Percentiles rank a stretch among this genome's conserved stretches.
phyloP scores from a whole-genome alignment of 129 eudicot species.

The Centrapalus pauciflorus region DNA sequence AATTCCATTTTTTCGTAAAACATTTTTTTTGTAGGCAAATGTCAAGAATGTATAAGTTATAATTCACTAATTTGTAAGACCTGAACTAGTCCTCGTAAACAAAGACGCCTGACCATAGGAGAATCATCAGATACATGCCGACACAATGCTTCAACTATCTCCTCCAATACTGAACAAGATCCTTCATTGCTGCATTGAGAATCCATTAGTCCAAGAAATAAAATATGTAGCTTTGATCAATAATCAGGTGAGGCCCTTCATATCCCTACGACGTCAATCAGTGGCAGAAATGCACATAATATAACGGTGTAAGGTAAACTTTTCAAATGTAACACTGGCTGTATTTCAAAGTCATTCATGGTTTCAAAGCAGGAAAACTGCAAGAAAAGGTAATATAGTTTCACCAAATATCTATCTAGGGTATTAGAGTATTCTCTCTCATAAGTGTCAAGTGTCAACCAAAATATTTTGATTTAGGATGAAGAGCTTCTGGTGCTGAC shows the following conservation, averaged over 20 bases:
- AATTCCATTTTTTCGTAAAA: background rate
- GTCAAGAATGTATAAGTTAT: conserved; percentile 1
- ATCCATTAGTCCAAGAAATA: background rate
- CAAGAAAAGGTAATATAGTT: too few species aligned
- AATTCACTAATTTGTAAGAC: conserved; percentile 32
- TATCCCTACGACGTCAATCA: background rate
- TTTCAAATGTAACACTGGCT: background rate
- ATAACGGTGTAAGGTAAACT: background rate
- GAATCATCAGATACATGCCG: conserved; percentile 95
- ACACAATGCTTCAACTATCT: conserved; percentile 92
- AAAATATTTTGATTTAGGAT: too few species aligned
- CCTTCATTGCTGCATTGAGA: conserved; percentile 64
- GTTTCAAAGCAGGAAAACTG: background rate
- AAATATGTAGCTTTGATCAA: background rate
- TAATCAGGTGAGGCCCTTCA: background rate
- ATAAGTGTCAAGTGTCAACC: too few species aligned
- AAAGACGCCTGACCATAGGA: conserved; percentile 92
- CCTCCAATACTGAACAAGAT: conserved; percentile 65
- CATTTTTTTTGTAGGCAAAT: background rate
- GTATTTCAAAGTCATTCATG: background rate
- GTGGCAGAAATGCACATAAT: background rate
- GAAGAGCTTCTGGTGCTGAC: too few species aligned
- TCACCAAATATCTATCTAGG: too few species aligned
- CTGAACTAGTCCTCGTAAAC: conserved; percentile 92
- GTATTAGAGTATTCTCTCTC: too few species aligned